These are phyloP conservation scores for Aureobasidium sp. DNA, from an alignment of 2,329 filamentous ascomycete genomes.

Conservation along the genomic window DNA sequence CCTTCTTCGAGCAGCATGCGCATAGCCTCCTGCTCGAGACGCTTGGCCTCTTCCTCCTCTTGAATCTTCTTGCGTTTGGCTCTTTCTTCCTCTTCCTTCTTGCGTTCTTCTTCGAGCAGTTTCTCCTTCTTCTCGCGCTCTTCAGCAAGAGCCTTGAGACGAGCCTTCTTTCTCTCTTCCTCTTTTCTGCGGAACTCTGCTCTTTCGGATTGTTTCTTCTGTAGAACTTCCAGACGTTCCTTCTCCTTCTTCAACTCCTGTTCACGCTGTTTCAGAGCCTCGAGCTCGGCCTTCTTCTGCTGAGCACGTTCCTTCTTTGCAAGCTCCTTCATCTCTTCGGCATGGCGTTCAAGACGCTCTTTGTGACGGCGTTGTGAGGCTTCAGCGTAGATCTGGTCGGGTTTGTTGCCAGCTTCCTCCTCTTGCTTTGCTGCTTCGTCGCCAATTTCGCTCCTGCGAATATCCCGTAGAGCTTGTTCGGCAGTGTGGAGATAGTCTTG, in stretches of 20 bases:
- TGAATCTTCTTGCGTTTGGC: conserved; percentile 34
- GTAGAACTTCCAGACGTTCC: conserved; percentile 39
- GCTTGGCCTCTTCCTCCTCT: conserved; percentile 43
- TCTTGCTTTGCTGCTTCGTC: conserved; percentile 61
- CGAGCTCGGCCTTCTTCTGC: conserved; percentile 47
- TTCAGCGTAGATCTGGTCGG: conserved; percentile 64
- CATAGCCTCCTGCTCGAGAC: conserved; percentile 49
- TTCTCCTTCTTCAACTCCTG: conserved; percentile 37
- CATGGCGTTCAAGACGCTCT: conserved; percentile 55
- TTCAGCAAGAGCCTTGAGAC: conserved; percentile 43
- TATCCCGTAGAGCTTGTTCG: conserved; percentile 61
- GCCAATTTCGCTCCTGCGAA: conserved; percentile 61
- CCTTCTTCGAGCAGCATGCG: conserved; percentile 49
- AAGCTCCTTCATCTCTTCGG: conserved; percentile 54
- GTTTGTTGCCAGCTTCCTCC: conserved; percentile 58
- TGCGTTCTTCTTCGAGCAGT: conserved; percentile 46
- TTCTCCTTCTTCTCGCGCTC: conserved; percentile 38
- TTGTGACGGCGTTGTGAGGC: conserved; percentile 56
- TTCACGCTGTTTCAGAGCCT: conserved; percentile 43
- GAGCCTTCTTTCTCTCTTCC: conserved; percentile 49
- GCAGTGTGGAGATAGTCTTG: conserved; percentile 57
- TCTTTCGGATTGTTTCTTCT: conserved; percentile 42
- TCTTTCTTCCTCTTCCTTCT: conserved; percentile 41
- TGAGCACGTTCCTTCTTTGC: conserved; percentile 54
- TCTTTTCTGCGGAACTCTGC: conserved; percentile 38